Base-by-base conservation (phyloP, 371 early-diverging fungal genomes). In the Mucor indicus region DNA sequence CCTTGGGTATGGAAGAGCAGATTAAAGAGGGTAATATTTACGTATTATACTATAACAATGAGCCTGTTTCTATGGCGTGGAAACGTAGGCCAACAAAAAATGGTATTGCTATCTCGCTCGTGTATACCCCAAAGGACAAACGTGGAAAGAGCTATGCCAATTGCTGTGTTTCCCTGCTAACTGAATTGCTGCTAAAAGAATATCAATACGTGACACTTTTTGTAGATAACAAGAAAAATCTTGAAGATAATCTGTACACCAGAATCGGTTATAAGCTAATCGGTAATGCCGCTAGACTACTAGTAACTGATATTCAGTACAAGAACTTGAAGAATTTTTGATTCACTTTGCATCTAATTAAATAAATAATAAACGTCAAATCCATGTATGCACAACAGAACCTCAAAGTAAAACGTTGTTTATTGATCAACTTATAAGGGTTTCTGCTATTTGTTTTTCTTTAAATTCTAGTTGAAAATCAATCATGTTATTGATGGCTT, bases 31-130 rank as follows among this genome's bases (percentile, higher is more conserved):
- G n/a, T n/a, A n/a, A n/a, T n/a, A n/a, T n/a, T n/a, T 48, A 48
- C 13, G 1, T 48, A 0, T 21, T 48, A 10, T 48, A 16, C 16
- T 9, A 4, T 9, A 25, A 46, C 8, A 35, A 30, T 1, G 11
- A 20, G 7, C 58, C 58, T n/a, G 54, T 58, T 2, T 33, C 44
- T 8, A 58, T 58, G 58, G 43, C 48, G 10, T 53, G 53, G 43
- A 46, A 48, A 48, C n/a, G 41, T 9, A 35, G 58, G 25, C 48
- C 53, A 13, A 21, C 48, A 12, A 17, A n/a, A 3, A 15, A 53
- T 22, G 58, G 58, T 12, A 32, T 38, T 25, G 47, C 58, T 1
- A 20, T 58, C 10, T 43, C 54, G 0, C 43, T 32, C 19, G 58
- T 58, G 13, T 58, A 58, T 32, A 53, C 54, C 1, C 44, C 44